Evolutionary conservation across 2,329 filamentous ascomycete species (phyloP).

Genomic region (Fusarium ramigenum): DNA sequence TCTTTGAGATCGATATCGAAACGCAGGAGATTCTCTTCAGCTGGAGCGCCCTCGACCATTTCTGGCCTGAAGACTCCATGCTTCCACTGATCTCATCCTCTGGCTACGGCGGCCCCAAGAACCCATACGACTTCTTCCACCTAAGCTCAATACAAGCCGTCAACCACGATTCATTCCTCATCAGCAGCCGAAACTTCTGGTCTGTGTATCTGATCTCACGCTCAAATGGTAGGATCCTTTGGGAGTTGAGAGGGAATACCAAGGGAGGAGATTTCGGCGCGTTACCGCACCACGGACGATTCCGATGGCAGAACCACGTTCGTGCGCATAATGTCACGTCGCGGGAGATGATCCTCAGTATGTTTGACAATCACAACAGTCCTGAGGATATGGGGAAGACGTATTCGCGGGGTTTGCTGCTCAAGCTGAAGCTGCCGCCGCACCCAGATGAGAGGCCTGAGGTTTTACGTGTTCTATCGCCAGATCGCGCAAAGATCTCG

Average conservation of each 20-base stretch:
- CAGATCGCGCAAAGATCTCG: conserved; percentile 15
- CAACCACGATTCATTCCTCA: conserved; percentile 30
- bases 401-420: conserved; percentile 14
- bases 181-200: conserved; percentile 40
- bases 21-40: conserved; percentile 51
- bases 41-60: conserved; percentile 53
- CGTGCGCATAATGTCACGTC: conserved; percentile 39
- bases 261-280: conserved; percentile 39
- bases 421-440: conserved; percentile 32
- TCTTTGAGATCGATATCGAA: conserved; percentile 55
- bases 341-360: conserved; percentile 39
- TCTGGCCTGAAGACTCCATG: conserved; percentile 27
- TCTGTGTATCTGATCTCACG: conserved; percentile 35
- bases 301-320: conserved; percentile 50
- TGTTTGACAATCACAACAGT: conserved; percentile 50
- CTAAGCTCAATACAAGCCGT: conserved; percentile 40
- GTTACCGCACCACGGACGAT: conserved; percentile 41
- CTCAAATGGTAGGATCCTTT: conserved; percentile 32
- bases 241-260: conserved; percentile 39
- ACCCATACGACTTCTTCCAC: conserved; percentile 40
- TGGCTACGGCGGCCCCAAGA: conserved; percentile 12
- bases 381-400: conserved; percentile 7
- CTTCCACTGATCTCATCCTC: conserved; percentile 10
- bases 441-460: conserved; percentile 1
- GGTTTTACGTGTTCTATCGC: conserved; percentile 17